Conservation (phyloP, 768 basidiomycete genomes). For the Mycena pura region DNA sequence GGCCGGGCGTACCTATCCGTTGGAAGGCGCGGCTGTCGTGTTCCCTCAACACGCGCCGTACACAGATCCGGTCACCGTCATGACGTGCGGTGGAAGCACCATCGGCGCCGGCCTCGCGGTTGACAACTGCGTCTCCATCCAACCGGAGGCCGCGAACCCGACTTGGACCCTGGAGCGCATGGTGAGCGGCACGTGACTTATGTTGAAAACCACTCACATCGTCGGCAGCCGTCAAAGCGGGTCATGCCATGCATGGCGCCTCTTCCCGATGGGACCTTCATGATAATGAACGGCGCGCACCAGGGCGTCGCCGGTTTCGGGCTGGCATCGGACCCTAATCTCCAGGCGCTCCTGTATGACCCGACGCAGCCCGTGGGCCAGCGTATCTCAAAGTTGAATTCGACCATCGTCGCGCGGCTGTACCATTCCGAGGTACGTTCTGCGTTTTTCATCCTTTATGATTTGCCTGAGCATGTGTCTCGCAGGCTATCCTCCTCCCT, state of each 20-base stretch:
- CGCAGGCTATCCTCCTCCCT: conserved; percentile 69
- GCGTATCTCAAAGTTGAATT: conserved; percentile 70
- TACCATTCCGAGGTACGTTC: conserved; percentile 67
- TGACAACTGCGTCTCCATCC: conserved; percentile 76
- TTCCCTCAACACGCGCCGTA: conserved; percentile 78
- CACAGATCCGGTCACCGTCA: conserved; percentile 67
- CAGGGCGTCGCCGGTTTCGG: conserved; percentile 80
- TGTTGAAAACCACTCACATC: not conserved
- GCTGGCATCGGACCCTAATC: conserved; percentile 67
- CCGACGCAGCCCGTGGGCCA: conserved; percentile 63
- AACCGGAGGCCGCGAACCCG: conserved; percentile 66
- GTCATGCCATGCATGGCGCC: conserved; percentile 53
- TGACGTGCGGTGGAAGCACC: conserved; percentile 82
- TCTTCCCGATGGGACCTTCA: conserved; percentile 75
- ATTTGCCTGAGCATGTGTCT: conserved; percentile 35
- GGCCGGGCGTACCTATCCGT: conserved; percentile 78
- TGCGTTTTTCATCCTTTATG: not conserved
- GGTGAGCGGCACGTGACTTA: conserved; percentile 49
- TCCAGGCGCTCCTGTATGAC: conserved; percentile 72
- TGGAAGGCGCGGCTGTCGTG: conserved; percentile 74
- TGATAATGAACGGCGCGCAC: conserved; percentile 78
- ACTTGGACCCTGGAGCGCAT: conserved; percentile 83
- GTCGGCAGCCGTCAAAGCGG: conserved; percentile 46
- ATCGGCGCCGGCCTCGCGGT: conserved; percentile 56
- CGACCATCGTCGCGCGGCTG: conserved; percentile 74